A percentile compares a stretch with the other conserved stretches of the same genome.
These are phyloP conservation scores for Planoprotostelium fungivorum DNA, from an alignment of 78 protist species.

Conservation along the genomic window DNA sequence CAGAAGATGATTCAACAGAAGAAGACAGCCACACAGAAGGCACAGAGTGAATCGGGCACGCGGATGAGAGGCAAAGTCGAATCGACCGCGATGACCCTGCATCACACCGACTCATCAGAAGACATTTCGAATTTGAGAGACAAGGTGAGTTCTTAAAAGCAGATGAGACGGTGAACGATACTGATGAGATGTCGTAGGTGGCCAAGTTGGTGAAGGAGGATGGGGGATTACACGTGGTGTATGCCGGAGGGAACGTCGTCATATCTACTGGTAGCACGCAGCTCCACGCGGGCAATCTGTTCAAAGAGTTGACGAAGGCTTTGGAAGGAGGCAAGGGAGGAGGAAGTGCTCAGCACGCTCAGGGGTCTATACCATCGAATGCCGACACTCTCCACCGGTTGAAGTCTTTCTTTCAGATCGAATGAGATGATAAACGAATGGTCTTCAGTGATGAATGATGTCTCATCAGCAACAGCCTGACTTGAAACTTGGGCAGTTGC, in stretches of 20 bases:
- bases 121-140: neutral
- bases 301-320: neutral
- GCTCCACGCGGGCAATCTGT: neutral
- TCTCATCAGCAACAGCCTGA: no score
- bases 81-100: neutral
- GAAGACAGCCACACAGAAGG: neutral
- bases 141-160: neutral
- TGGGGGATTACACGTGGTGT: neutral
- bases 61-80: neutral
- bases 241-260: neutral
- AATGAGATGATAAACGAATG: no score
- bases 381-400: no score
- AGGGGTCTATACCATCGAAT: neutral
- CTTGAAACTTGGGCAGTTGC: no score
- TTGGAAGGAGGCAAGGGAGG: neutral
- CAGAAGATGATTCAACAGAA: neutral
- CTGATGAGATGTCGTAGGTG: neutral
- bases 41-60: neutral
- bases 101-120: neutral
- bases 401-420: no score
- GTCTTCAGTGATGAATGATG: no score
- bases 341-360: neutral
- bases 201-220: neutral
- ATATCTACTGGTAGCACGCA: neutral
- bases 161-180: neutral